These are phyloP conservation scores for Spatholobus suberectus DNA, from an alignment of 306 rosid genomes.

Conservation along the genomic window DNA sequence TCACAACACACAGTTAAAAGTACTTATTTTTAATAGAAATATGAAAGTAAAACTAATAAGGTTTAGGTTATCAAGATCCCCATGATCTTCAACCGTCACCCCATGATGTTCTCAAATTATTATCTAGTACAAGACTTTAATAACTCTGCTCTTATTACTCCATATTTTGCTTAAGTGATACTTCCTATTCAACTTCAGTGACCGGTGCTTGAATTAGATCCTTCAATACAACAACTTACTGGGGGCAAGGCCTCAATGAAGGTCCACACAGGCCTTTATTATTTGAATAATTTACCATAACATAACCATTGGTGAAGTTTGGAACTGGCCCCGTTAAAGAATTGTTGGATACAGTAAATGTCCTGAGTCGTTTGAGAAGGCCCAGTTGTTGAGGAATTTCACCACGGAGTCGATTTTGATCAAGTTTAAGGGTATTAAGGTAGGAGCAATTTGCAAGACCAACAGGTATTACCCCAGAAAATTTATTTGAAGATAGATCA, in stretches of 20 bases:
- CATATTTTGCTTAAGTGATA: no score
- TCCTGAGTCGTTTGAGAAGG: constrained; percentile 48
- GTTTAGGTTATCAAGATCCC: no score
- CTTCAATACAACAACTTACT: no score
- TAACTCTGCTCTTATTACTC: neutral
- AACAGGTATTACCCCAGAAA: constrained; percentile 54
- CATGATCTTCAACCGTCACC: no score
- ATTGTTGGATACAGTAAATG: constrained; percentile 56
- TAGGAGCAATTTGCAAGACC: constrained; percentile 47
- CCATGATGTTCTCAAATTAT: neutral
- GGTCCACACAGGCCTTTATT: constrained; percentile 57
- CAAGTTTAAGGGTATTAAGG: constrained; percentile 64
- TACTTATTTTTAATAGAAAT: no score
- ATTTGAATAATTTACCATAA: constrained; percentile 42
- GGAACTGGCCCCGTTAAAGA: constrained; percentile 65
- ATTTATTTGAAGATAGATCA: constrained; percentile 65
- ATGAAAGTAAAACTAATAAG: no score
- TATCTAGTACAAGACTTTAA: neutral
- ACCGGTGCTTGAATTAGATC: neutral
- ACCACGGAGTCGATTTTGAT: constrained; percentile 58
- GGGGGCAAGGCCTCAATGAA: constrained; percentile 35
- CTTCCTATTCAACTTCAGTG: no score
- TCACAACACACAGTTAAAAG: no score
- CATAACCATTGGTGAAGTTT: neutral
- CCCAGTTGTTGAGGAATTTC: constrained; percentile 51